Percentiles rank a stretch among this genome's conserved stretches.
Evolutionary conservation across 768 basidiomycete species (phyloP).

Genomic region (Cubamyces lactineus): DNA sequence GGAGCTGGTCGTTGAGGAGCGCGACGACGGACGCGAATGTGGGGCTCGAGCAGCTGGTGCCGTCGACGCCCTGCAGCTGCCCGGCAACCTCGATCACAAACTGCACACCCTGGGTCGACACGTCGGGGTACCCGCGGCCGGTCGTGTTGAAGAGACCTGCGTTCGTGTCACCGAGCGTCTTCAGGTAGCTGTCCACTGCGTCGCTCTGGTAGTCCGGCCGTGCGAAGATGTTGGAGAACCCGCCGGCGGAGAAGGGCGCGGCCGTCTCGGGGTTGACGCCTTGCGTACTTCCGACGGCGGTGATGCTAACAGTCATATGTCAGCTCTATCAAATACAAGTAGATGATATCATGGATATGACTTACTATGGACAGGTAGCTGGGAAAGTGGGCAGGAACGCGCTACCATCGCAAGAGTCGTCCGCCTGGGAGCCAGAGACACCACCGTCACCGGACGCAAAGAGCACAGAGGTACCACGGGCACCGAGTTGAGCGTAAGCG

Average conservation of each 20-base stretch:
- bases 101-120: slow-evolving; percentile 56
- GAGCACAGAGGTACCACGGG: slow-evolving; percentile 41
- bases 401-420: slow-evolving; percentile 45
- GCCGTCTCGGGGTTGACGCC: slow-evolving; percentile 33
- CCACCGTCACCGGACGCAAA: slow-evolving; percentile 45
- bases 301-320: slow-evolving; percentile 23
- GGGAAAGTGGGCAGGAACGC: slow-evolving; percentile 43
- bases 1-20: slow-evolving; percentile 40
- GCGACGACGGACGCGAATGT: slow-evolving; percentile 40
- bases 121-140: slow-evolving; percentile 61
- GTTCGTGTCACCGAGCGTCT: slow-evolving; percentile 25
- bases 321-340: neutral
- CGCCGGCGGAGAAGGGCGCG: slow-evolving; percentile 33
- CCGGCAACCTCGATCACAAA: slow-evolving; percentile 46
- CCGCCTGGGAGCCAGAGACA: slow-evolving; percentile 36
- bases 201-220: slow-evolving; percentile 31
- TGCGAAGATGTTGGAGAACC: slow-evolving; percentile 36
- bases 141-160: slow-evolving; percentile 28
- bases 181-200: slow-evolving; percentile 26
- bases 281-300: slow-evolving; percentile 33
- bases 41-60: slow-evolving; percentile 40
- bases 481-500: slow-evolving; percentile 40
- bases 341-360: neutral
- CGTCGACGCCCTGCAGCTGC: slow-evolving; percentile 31
- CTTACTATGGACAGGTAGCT: slow-evolving; percentile 40